A percentile compares a stretch with the other conserved stretches of the same genome.
Conservation (phyloP, 768 basidiomycete genomes). For the Gymnopilus junonius region DNA sequence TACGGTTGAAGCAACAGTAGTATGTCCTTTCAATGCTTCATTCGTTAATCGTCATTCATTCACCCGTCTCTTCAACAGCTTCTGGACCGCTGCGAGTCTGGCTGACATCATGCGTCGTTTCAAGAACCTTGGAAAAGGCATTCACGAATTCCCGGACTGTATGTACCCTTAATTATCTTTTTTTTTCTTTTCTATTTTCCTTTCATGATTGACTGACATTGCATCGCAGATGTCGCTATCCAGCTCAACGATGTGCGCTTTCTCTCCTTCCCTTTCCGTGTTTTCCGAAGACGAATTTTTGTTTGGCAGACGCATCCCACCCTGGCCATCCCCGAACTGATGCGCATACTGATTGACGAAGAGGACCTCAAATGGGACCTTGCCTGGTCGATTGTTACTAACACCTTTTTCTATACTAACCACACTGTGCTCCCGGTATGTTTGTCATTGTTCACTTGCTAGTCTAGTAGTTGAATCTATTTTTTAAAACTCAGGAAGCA, state of each 20-base stretch:
- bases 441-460: background rate
- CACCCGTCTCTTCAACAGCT: constrained; percentile 46
- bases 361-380: constrained; percentile 83
- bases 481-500: constrained; percentile 74
- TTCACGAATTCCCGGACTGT: constrained; percentile 85
- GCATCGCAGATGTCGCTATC: constrained; percentile 73
- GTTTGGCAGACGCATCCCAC: constrained; percentile 88
- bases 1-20: constrained; percentile 96
- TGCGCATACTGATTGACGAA: constrained; percentile 91
- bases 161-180: constrained; percentile 32
- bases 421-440: constrained; percentile 89
- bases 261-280: background rate
- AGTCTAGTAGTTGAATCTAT: too few relatives aligned
- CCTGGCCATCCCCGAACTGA: constrained; percentile 93
- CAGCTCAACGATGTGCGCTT: constrained; percentile 89
- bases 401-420: constrained; percentile 97
- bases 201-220: constrained; percentile 11
- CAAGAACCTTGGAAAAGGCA: constrained; percentile 84
- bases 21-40: constrained; percentile 25
- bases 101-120: constrained; percentile 92
- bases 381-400: constrained; percentile 90
- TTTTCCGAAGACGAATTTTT: background rate
- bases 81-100: constrained; percentile 90
- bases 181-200: background rate
- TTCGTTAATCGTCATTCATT: background rate